Evolutionary conservation across 2,329 filamentous ascomycete species (phyloP).

Genomic region (Xylaria polymorpha): DNA sequence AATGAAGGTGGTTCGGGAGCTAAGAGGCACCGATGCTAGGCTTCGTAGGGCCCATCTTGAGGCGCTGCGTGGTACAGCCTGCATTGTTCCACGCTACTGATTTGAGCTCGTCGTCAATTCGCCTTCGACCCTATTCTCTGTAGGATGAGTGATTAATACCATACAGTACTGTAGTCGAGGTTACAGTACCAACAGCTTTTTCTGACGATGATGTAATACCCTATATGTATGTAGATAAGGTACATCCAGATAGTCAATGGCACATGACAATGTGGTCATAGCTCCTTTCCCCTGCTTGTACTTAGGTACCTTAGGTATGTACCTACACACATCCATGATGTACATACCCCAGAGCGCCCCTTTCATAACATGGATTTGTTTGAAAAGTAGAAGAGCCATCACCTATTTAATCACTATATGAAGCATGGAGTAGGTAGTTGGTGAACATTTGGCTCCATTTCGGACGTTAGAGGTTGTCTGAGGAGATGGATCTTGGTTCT

Average conservation of each 20-base stretch:
- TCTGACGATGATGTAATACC: conserved; percentile 7
- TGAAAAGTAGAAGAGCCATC: too few species aligned
- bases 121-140: conserved; percentile 2
- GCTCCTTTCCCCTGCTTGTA: background rate
- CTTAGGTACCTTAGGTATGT: too few species aligned
- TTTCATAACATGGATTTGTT: too few species aligned
- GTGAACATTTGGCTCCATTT: too few species aligned
- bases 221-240: too few species aligned
- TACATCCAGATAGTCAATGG: too few species aligned
- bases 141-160: conserved; percentile 9
- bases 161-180: too few species aligned
- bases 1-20: conserved; percentile 40
- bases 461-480: too few species aligned
- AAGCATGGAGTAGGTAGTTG: too few species aligned
- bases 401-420: too few species aligned
- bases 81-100: conserved; percentile 23
- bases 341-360: background rate
- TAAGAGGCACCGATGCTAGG: conserved; percentile 24
- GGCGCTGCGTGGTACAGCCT: conserved; percentile 31
- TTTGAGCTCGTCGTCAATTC: conserved; percentile 1
- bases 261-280: conserved; percentile 15
- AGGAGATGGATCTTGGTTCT: too few species aligned
- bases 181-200: background rate
- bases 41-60: conserved; percentile 28
- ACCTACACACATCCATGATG: too few species aligned